These are phyloP conservation scores for Schizophyllum amplum DNA, from an alignment of 1,284 basidiomycete species.

Conservation along the genomic window DNA sequence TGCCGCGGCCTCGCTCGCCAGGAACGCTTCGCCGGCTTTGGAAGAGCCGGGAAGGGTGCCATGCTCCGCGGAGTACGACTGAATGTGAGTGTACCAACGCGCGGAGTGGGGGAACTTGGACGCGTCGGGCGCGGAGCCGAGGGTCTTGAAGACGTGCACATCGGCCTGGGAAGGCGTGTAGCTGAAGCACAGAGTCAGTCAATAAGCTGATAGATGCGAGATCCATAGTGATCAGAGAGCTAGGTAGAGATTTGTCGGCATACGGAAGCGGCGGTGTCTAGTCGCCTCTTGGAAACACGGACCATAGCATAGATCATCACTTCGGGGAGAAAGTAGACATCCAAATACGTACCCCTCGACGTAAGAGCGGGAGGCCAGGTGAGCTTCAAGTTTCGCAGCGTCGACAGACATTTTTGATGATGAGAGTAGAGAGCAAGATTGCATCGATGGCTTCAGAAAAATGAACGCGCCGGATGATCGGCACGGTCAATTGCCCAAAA, in stretches of 20 bases:
- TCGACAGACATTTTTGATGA: conserved; percentile 54
- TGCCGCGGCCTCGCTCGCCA: conserved; percentile 37
- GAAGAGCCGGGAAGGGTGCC: conserved; percentile 77
- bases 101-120: conserved; percentile 70
- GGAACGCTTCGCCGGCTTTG: conserved; percentile 71
- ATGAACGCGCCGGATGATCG: not conserved
- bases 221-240: conserved; percentile 51
- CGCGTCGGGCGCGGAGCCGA: conserved; percentile 58
- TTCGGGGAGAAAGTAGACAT: conserved; percentile 9
- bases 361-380: conserved; percentile 83
- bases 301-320: conserved; percentile 23
- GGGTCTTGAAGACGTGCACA: conserved; percentile 85
- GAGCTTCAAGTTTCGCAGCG: conserved; percentile 73
- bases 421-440: conserved; percentile 1
- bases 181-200: conserved; percentile 34
- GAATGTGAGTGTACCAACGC: conserved; percentile 94
- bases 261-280: conserved; percentile 72
- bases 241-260: conserved; percentile 63
- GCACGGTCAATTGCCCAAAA: no score
- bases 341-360: conserved; percentile 76
- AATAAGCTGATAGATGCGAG: conserved; percentile 10
- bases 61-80: conserved; percentile 79
- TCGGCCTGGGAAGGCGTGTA: conserved; percentile 96
- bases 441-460: conserved; percentile 20
- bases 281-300: conserved; percentile 88